A percentile compares a stretch with the other conserved stretches of the same genome.
Evolutionary conservation across 495 filamentous ascomycete genomes (phyloP).

Genomic region (Emericellopsis terricola): DNA sequence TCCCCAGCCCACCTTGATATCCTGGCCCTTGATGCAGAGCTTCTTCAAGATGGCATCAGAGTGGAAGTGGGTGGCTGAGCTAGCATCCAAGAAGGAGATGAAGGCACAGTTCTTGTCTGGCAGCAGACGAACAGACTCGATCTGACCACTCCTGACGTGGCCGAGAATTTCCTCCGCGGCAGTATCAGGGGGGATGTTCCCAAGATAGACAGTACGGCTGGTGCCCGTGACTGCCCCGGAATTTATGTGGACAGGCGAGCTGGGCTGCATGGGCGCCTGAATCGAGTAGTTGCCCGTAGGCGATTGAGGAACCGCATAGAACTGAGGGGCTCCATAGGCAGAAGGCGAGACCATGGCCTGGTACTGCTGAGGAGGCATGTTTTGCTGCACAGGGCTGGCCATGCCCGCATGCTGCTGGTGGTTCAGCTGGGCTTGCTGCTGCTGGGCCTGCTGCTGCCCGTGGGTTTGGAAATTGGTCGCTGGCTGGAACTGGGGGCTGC

Average conservation of each 20-base stretch:
- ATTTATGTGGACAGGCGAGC: slow-evolving; percentile 51
- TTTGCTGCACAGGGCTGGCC: slow-evolving; percentile 31
- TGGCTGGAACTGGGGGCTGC: slow-evolving; percentile 77
- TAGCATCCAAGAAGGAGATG: slow-evolving; percentile 94
- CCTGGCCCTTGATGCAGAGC: slow-evolving; percentile 89
- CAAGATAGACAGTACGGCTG: slow-evolving; percentile 90
- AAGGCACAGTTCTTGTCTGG: slow-evolving; percentile 99
- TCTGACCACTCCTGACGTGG: slow-evolving; percentile 93
- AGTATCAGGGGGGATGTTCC: slow-evolving; percentile 97
- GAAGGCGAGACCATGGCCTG: slow-evolving; percentile 63
- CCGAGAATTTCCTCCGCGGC: slow-evolving; percentile 93
- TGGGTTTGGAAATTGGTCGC: slow-evolving; percentile 58
- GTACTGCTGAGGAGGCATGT: slow-evolving; percentile 55
- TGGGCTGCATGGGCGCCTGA: slow-evolving; percentile 26
- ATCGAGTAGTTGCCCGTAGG: slow-evolving; percentile 57
- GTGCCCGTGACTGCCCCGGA: slow-evolving; percentile 75
- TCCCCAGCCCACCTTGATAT: slow-evolving; percentile 99
- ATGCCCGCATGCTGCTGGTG: slow-evolving; percentile 36
- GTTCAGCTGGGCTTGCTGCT: slow-evolving; percentile 37
- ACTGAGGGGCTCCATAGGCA: slow-evolving; percentile 51
- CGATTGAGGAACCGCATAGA: slow-evolving; percentile 61
- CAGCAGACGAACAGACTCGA: slow-evolving; percentile 89
- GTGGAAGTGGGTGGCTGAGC: slow-evolving; percentile 95
- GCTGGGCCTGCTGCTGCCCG: slow-evolving; percentile 45
- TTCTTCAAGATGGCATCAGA: slow-evolving; percentile 99